These are phyloP conservation scores for Lagerstroemia speciosa DNA, from an alignment of 345 rosid species.

Conservation along the genomic window DNA sequence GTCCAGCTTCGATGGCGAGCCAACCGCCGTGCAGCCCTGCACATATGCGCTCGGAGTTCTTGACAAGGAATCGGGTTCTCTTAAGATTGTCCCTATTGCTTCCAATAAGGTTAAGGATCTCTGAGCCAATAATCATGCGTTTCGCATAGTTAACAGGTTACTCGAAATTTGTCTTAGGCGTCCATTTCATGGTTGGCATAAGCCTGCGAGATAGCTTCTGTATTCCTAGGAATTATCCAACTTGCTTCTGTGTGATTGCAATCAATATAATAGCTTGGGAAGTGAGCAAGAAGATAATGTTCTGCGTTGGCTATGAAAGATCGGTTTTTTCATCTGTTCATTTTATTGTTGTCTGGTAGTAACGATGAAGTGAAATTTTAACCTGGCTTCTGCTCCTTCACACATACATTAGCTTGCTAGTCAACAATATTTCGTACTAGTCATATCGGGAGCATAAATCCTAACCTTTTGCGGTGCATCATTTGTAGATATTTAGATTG, in stretches of 20 bases:
- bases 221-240: background rate
- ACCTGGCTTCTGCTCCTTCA: background rate
- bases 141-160: background rate
- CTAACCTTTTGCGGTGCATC: background rate
- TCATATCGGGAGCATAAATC: background rate
- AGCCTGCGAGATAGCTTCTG: background rate
- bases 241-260: background rate
- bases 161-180: too few species aligned
- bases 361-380: background rate
- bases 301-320: background rate
- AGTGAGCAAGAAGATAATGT: background rate
- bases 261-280: background rate
- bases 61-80: constrained; percentile 50
- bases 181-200: too few species aligned
- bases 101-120: constrained; percentile 45
- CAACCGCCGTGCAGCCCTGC: constrained; percentile 49
- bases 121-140: background rate
- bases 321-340: background rate
- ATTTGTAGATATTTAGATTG: constrained; percentile 63
- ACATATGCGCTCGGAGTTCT: constrained; percentile 55
- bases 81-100: constrained; percentile 70
- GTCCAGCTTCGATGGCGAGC: constrained; percentile 56
- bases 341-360: too few species aligned
- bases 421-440: background rate
- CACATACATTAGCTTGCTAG: background rate